These are phyloP conservation scores for Piloderma croceum DNA, from an alignment of 768 basidiomycete genomes.

Conservation along the genomic window DNA sequence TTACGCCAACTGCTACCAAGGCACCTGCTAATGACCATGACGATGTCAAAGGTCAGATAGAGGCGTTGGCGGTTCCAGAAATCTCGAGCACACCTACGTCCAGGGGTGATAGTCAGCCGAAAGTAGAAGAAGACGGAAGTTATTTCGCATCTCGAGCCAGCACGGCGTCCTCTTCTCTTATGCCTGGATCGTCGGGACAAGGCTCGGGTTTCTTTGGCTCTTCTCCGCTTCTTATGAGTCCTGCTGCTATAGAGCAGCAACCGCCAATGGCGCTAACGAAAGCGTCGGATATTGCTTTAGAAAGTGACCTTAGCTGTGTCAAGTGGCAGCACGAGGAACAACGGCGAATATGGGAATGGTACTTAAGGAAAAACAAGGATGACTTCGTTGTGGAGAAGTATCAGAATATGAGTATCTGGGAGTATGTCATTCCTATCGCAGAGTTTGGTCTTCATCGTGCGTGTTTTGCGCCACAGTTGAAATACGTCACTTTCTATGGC, in stretches of 20 bases:
- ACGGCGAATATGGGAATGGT: conserved; percentile 93
- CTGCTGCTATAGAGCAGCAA: conserved; percentile 27
- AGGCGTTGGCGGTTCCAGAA: conserved; percentile 5
- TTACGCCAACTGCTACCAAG: conserved; percentile 24
- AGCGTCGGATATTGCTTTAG: conserved; percentile 61
- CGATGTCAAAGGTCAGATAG: conserved; percentile 8
- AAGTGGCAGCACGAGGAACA: conserved; percentile 85
- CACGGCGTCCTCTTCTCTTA: background rate
- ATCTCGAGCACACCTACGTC: conserved; percentile 25
- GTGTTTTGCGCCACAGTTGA: conserved; percentile 70
- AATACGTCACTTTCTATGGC: conserved; percentile 83
- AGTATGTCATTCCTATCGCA: conserved; percentile 71
- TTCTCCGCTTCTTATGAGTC: conserved; percentile 11
- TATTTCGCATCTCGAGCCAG: background rate
- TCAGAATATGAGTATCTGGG: conserved; percentile 78
- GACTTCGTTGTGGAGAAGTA: conserved; percentile 91
- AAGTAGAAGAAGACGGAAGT: background rate
- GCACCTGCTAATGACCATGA: conserved; percentile 11
- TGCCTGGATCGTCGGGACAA: background rate
- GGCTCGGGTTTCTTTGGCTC: too few relatives aligned
- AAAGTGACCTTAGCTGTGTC: conserved; percentile 64
- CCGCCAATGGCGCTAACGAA: conserved; percentile 50
- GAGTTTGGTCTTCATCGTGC: conserved; percentile 64
- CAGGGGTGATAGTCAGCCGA: background rate
- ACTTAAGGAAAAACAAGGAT: conserved; percentile 77